These are phyloP conservation scores for Colletotrichum ledebouriae DNA, from an alignment of 2,329 filamentous ascomycete genomes.

Conservation along the genomic window DNA sequence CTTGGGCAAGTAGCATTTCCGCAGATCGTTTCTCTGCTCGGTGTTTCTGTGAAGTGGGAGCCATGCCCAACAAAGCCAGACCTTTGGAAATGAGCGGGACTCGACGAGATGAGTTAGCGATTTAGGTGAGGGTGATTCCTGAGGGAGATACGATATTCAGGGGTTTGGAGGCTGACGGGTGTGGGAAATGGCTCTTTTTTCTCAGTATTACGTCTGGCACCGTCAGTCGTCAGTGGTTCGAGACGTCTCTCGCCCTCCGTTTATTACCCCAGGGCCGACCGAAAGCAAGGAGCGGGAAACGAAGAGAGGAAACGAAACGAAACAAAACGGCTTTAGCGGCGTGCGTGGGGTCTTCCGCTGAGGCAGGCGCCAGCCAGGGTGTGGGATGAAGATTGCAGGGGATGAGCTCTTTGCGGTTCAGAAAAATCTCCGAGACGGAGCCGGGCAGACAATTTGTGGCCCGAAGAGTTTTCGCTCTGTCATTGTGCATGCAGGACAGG, in stretches of 20 bases:
- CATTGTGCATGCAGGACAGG: constrained; percentile 27
- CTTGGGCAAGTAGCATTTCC: neutral
- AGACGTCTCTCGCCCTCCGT: constrained; percentile 20
- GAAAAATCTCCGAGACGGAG: constrained; percentile 41
- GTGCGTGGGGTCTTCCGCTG: constrained; percentile 23
- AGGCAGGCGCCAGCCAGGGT: constrained; percentile 30
- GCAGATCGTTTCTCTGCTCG: constrained; percentile 31
- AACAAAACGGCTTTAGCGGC: constrained; percentile 34
- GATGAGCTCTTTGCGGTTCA: constrained; percentile 28
- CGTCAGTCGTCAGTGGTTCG: constrained; percentile 3
- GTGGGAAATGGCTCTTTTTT: constrained; percentile 6
- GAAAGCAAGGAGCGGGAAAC: constrained; percentile 26
- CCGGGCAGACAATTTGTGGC: constrained; percentile 23
- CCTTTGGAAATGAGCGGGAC: constrained; percentile 31
- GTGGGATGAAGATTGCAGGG: constrained; percentile 36
- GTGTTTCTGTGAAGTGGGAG: constrained; percentile 25
- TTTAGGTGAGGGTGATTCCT: neutral
- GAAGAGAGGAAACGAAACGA: constrained; percentile 37
- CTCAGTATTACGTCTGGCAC: neutral
- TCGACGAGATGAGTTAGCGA: constrained; percentile 32
- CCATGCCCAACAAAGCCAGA: constrained; percentile 29
- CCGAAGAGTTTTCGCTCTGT: constrained; percentile 36
- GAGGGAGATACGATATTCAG: constrained; percentile 28
- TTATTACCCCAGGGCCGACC: constrained; percentile 37
- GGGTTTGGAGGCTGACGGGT: constrained; percentile 9